A percentile compares a stretch with the other conserved stretches of the same genome.
These are phyloP conservation scores for Pulveroboletus sp. DNA, from an alignment of 768 basidiomycete genomes.

Conservation along the genomic window DNA sequence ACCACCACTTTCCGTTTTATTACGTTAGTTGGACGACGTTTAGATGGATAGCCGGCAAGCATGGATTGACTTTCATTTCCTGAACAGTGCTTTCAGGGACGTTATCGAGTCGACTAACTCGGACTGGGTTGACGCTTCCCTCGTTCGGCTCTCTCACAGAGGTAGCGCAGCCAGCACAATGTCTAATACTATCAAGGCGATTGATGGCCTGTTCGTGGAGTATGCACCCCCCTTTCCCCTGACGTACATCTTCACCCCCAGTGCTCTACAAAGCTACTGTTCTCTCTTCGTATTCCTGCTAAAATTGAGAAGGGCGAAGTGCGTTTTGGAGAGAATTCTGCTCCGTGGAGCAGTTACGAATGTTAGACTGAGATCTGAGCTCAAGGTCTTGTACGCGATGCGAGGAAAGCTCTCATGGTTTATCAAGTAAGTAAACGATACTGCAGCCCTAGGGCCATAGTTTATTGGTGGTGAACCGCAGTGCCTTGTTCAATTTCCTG, in stretches of 20 bases:
- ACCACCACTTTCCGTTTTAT: conserved; percentile 2
- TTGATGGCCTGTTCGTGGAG: conserved; percentile 68
- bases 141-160: conserved; percentile 68
- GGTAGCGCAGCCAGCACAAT: conserved; percentile 44
- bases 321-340: conserved; percentile 62
- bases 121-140: conserved; percentile 59
- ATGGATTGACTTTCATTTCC: conserved; percentile 81
- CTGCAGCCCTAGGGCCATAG: not conserved
- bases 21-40: not conserved
- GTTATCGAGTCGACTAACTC: conserved; percentile 48
- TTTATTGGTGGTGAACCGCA: conserved; percentile 23
- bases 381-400: conserved; percentile 74
- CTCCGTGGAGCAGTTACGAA: conserved; percentile 47
- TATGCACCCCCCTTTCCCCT: conserved; percentile 80
- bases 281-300: conserved; percentile 68
- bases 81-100: conserved; percentile 74
- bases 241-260: conserved; percentile 68
- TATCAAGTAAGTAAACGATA: conserved; percentile 57
- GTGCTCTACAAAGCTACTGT: conserved; percentile 51
- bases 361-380: conserved; percentile 36
- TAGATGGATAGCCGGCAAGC: conserved; percentile 71
- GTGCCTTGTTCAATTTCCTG: conserved; percentile 64
- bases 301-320: conserved; percentile 71
- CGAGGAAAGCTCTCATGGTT: conserved; percentile 79
- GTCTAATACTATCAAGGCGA: conserved; percentile 52